Conservation (phyloP, 495 filamentous ascomycete species). For the Bacidia rubella region DNA sequence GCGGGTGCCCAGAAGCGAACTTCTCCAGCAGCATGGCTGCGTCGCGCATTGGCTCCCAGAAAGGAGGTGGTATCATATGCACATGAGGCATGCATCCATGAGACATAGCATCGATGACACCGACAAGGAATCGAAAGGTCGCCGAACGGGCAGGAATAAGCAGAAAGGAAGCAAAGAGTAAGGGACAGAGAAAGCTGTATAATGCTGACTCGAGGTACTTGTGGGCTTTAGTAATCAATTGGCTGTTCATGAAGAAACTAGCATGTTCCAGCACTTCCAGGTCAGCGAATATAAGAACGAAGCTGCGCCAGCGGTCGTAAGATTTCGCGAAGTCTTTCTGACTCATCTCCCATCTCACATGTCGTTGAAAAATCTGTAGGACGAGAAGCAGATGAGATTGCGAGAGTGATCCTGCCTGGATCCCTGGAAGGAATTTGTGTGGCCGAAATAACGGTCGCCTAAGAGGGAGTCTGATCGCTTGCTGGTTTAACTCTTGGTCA, state of each 20-base stretch:
- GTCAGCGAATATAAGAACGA: constrained; percentile 4
- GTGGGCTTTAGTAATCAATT: constrained; percentile 4
- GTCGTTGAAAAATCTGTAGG: background rate
- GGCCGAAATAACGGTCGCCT: constrained; percentile 4
- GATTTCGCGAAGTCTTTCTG: background rate
- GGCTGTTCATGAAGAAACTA: constrained; percentile 3
- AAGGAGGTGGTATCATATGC: background rate
- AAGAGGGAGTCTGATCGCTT: constrained; percentile 1
- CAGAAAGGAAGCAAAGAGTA: background rate
- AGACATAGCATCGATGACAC: background rate
- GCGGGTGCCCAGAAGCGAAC: constrained; percentile 2
- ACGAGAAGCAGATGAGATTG: too few species aligned
- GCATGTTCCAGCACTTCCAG: constrained; percentile 1
- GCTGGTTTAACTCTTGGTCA: background rate
- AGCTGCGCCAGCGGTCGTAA: background rate
- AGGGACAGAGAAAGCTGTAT: background rate
- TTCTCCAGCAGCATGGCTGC: background rate
- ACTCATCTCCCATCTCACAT: constrained; percentile 2
- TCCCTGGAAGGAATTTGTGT: background rate
- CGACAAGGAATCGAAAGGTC: background rate
- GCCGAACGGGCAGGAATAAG: background rate
- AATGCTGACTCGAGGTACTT: constrained; percentile 1
- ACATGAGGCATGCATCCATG: background rate
- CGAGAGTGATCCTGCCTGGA: background rate
- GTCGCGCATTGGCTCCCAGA: background rate